Percentiles rank a stretch among this genome's conserved stretches.
These are phyloP conservation scores for Suhomyces prunicola DNA, from an alignment of 805 yeast species.

Conservation along the genomic window DNA sequence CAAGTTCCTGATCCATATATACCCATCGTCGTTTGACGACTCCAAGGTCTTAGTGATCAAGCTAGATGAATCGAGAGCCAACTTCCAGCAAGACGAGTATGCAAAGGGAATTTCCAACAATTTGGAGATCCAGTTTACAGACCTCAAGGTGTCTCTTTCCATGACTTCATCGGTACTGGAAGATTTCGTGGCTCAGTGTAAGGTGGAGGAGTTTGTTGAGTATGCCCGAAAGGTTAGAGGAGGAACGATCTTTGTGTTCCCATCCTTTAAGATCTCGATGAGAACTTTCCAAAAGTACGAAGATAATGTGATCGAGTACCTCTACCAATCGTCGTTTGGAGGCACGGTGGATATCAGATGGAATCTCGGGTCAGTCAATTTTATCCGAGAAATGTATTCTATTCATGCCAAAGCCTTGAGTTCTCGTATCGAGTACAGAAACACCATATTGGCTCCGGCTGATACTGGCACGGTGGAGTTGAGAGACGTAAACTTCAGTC, in stretches of 20 bases:
- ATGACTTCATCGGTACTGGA: slow-evolving; percentile 51
- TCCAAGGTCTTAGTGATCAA: slow-evolving; percentile 66
- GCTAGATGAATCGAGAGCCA: slow-evolving; percentile 52
- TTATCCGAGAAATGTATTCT: slow-evolving; percentile 89
- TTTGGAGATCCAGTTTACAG: slow-evolving; percentile 57
- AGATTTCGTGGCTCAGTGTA: slow-evolving; percentile 42
- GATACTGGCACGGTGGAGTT: slow-evolving; percentile 15
- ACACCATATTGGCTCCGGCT: slow-evolving; percentile 15
- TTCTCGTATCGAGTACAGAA: slow-evolving; percentile 48
- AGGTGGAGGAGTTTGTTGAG: slow-evolving; percentile 53
- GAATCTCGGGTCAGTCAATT: slow-evolving; percentile 90
- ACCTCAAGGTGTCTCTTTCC: slow-evolving; percentile 67
- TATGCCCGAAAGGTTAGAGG: slow-evolving; percentile 64
- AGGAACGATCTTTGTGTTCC: slow-evolving; percentile 77
- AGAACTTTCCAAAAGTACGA: slow-evolving; percentile 60
- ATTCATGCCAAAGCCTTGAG: slow-evolving; percentile 73
- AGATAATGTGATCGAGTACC: slow-evolving; percentile 58
- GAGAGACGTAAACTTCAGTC: slow-evolving; percentile 22
- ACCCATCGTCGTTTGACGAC: slow-evolving; percentile 81
- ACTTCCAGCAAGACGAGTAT: slow-evolving; percentile 48
- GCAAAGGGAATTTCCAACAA: slow-evolving; percentile 49
- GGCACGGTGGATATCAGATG: slow-evolving; percentile 90
- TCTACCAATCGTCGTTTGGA: slow-evolving; percentile 71
- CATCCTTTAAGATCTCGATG: slow-evolving; percentile 74
- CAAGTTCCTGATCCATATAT: slow-evolving; percentile 57